Conservation (phyloP, 2,329 filamentous ascomycete species). For the Fusarium sororula region DNA sequence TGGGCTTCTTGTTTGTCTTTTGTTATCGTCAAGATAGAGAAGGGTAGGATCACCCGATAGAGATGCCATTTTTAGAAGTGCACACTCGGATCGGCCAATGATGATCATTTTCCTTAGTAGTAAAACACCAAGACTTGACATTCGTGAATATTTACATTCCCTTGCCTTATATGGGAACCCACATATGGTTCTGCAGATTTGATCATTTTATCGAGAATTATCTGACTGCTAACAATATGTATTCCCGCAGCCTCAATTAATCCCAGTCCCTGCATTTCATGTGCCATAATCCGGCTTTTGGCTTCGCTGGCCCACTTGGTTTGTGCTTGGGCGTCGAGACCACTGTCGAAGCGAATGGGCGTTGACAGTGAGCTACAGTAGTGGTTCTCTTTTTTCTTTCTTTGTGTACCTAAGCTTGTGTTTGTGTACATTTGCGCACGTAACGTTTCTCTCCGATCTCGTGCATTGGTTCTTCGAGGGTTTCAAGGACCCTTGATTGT, state of each 20-base stretch:
- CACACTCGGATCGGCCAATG: neutral
- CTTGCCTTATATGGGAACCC: neutral
- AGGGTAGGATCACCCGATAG: conserved; percentile 4
- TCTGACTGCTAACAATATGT: conserved; percentile 2
- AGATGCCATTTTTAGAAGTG: conserved; percentile 9
- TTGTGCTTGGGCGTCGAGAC: conserved; percentile 34
- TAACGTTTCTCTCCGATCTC: conserved; percentile 15
- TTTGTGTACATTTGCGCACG: neutral
- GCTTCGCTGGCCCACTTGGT: conserved; percentile 37
- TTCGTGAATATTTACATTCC: neutral
- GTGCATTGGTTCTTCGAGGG: neutral
- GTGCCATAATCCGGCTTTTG: conserved; percentile 39
- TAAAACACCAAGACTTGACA: neutral
- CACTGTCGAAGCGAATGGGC: conserved; percentile 5
- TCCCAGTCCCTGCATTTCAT: conserved; percentile 34
- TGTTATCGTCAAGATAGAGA: conserved; percentile 16
- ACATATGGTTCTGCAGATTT: neutral
- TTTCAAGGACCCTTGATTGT: neutral
- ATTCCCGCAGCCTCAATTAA: conserved; percentile 3
- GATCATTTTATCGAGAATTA: conserved; percentile 1
- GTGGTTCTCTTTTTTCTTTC: conserved; percentile 2
- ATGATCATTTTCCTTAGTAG: neutral
- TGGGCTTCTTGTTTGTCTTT: neutral
- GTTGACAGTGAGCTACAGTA: neutral
- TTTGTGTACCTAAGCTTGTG: conserved; percentile 1